Percentiles rank a stretch among this genome's conserved stretches.
These are phyloP conservation scores for Malbranchea cinnamomea DNA, from an alignment of 2,329 filamentous ascomycete genomes.

Conservation along the genomic window DNA sequence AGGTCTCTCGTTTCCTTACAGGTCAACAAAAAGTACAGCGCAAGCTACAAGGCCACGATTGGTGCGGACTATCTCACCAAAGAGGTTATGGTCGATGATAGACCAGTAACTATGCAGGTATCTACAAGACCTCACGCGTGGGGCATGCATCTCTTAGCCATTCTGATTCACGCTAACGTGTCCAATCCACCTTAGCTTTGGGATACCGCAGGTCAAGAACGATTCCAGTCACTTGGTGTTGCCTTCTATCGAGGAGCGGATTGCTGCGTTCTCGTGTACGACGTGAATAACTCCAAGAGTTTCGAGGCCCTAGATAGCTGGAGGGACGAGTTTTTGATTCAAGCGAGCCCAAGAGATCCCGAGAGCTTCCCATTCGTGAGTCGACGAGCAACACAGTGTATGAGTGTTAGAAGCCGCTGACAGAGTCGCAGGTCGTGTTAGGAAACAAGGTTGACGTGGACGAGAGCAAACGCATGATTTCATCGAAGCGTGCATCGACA, in stretches of 20 bases:
- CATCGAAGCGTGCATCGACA: slow-evolving; percentile 86
- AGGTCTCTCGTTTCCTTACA: slow-evolving; percentile 24
- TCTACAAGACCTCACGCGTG: slow-evolving; percentile 8
- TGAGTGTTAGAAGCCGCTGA: slow-evolving; percentile 5
- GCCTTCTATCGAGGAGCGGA: slow-evolving; percentile 99
- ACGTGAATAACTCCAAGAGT: slow-evolving; percentile 98
- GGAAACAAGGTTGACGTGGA: slow-evolving; percentile 99
- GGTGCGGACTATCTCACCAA: slow-evolving; percentile 97
- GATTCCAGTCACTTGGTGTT: slow-evolving; percentile 95
- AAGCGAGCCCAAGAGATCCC: slow-evolving; percentile 88
- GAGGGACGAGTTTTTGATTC: slow-evolving; percentile 95
- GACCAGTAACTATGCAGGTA: slow-evolving; percentile 97
- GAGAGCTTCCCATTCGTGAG: slow-evolving; percentile 95
- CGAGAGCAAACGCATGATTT: slow-evolving; percentile 94
- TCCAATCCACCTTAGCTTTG: slow-evolving; percentile 96
- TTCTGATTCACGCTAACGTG: slow-evolving; percentile 1
- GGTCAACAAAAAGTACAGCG: slow-evolving; percentile 99
- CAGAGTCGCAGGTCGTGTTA: slow-evolving; percentile 56
- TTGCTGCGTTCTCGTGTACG: slow-evolving; percentile 97
- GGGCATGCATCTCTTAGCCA: slow-evolving; percentile 1
- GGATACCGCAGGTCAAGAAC: slow-evolving; percentile 96
- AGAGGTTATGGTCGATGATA: slow-evolving; percentile 92
- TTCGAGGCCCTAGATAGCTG: slow-evolving; percentile 97
- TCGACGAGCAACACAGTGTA: slow-evolving; percentile 9
- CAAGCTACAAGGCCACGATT: slow-evolving; percentile 98